Conservation (phyloP, 148 eudicot species). For the Persicaria maculosa region DNA sequence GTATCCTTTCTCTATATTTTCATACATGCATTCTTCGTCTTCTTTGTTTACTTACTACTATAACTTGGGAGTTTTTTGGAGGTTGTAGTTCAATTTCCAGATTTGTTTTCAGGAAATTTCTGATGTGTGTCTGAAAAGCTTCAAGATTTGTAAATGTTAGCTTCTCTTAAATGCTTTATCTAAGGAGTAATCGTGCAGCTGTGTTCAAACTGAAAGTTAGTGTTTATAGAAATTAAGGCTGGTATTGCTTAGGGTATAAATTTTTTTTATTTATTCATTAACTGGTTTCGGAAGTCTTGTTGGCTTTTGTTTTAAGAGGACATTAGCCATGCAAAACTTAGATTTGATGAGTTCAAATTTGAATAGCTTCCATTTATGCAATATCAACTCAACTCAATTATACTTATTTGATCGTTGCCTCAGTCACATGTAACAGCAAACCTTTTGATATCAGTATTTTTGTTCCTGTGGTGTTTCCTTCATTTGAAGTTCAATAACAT, state of each 20-base stretch:
- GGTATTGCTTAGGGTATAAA: not conserved
- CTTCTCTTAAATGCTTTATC: not conserved
- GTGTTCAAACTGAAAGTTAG: not conserved
- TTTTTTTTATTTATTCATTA: not conserved
- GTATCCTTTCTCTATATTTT: constrained; percentile 32
- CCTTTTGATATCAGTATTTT: not conserved
- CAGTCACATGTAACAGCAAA: not conserved
- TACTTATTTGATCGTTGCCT: no score
- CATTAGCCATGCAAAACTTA: no score
- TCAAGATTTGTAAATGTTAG: not conserved
- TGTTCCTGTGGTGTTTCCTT: not conserved
- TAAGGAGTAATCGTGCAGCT: not conserved
- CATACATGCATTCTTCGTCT: not conserved
- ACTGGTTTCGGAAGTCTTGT: not conserved
- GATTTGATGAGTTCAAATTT: no score
- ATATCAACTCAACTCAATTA: no score
- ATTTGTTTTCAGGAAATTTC: not conserved
- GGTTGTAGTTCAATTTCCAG: not conserved
- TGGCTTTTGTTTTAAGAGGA: not conserved
- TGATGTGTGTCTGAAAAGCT: not conserved
- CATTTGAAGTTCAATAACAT: not conserved
- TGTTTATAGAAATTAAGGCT: not conserved
- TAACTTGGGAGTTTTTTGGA: not conserved
- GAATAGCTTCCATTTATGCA: no score
- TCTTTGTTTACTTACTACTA: not conserved